These are phyloP conservation scores for Trichoderma erinaceum DNA, from an alignment of 495 filamentous ascomycete genomes.

Conservation along the genomic window DNA sequence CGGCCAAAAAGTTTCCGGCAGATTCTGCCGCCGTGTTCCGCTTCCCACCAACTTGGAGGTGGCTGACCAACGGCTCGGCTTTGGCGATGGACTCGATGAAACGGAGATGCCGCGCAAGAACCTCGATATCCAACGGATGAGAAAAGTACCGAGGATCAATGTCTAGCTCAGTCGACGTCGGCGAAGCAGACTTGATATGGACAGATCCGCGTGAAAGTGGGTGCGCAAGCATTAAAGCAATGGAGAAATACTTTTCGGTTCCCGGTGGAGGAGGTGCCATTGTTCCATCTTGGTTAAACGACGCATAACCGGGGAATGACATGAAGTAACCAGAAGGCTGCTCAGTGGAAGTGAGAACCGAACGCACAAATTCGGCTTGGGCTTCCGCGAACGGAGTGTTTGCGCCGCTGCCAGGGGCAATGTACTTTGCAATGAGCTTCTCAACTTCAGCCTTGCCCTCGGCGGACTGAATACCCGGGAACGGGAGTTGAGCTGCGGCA, in stretches of 20 bases:
- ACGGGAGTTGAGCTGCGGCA: conserved; percentile 66
- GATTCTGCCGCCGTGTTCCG: conserved; percentile 11
- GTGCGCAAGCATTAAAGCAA: background rate
- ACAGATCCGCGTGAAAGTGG: background rate
- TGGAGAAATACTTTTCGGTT: conserved; percentile 19
- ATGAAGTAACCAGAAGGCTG: conserved; percentile 42
- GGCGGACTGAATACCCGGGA: conserved; percentile 7
- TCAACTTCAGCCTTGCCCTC: background rate
- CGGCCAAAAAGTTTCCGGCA: background rate
- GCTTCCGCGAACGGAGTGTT: background rate
- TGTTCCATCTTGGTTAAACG: conserved; percentile 12
- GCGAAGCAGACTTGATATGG: conserved; percentile 15
- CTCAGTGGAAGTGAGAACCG: conserved; percentile 56
- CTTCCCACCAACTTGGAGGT: conserved; percentile 24
- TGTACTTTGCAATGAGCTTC: background rate
- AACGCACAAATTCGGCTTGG: conserved; percentile 69
- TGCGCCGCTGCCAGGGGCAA: background rate
- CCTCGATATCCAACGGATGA: conserved; percentile 1
- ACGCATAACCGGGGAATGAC: conserved; percentile 16
- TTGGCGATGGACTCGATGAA: conserved; percentile 19
- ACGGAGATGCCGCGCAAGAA: conserved; percentile 20
- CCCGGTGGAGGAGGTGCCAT: conserved; percentile 10
- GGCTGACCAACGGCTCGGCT: conserved; percentile 13
- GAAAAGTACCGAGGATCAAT: conserved; percentile 6
- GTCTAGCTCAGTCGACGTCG: background rate